Conservation (phyloP, 2,329 filamentous ascomycete species). For the Truncatella angustata region DNA sequence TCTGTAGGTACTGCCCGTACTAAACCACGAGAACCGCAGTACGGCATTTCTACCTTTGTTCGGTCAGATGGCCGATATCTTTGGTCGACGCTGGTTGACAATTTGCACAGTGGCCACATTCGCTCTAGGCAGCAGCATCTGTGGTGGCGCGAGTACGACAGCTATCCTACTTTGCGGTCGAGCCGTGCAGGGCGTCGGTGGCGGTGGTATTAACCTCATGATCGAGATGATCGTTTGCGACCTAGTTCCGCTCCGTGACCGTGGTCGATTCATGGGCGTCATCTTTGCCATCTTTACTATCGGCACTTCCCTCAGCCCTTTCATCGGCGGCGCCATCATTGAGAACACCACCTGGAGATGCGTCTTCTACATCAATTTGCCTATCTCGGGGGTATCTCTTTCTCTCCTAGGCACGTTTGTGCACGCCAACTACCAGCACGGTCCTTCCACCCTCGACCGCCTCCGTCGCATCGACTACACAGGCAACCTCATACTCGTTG, state of each 20-base stretch:
- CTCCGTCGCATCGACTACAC: constrained; percentile 36
- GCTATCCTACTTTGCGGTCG: constrained; percentile 2
- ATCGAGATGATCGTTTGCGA: constrained; percentile 6
- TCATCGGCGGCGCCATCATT: constrained; percentile 4
- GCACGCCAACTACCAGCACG: constrained; percentile 24
- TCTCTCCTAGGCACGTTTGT: too few species aligned
- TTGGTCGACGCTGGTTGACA: background rate
- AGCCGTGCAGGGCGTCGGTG: constrained; percentile 8
- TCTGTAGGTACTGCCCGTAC: too few species aligned
- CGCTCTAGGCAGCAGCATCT: constrained; percentile 9
- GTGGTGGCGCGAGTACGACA: constrained; percentile 3
- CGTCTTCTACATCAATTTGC: constrained; percentile 36
- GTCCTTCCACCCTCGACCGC: constrained; percentile 25
- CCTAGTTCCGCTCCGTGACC: constrained; percentile 8
- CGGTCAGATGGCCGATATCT: too few species aligned
- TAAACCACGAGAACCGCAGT: too few species aligned
- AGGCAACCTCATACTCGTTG: constrained; percentile 34
- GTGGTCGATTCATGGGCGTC: constrained; percentile 8
- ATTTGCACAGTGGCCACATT: constrained; percentile 1
- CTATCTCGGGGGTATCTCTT: constrained; percentile 15
- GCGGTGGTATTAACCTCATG: constrained; percentile 5
- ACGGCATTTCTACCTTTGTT: too few species aligned
- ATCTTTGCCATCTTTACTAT: background rate
- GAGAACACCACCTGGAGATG: constrained; percentile 32
- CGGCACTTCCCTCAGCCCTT: background rate